A percentile compares a stretch with the other conserved stretches of the same genome.
phyloP scores from a whole-genome alignment of 306 rosid species.

The Gillenia trifoliata region DNA sequence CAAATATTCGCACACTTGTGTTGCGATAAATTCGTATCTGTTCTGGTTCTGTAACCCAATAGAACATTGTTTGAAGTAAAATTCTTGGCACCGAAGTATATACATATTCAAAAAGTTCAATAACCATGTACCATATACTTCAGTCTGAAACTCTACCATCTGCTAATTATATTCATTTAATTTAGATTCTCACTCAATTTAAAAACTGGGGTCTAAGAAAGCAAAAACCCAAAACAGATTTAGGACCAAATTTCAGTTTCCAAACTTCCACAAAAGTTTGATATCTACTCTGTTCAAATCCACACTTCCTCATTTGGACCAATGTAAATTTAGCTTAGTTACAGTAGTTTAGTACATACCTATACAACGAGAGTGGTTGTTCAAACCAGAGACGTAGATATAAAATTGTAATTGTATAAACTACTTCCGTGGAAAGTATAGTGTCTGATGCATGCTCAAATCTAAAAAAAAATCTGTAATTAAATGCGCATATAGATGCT shows the following conservation, averaged over 20 bases:
- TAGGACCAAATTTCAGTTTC: neutral
- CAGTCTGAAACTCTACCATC: neutral
- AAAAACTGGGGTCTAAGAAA: neutral
- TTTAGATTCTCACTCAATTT: neutral
- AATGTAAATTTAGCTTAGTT: neutral
- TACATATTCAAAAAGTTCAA: neutral
- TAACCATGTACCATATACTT: neutral
- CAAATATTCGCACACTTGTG: neutral
- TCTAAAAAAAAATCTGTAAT: neutral
- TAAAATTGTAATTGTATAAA: neutral
- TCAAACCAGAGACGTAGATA: neutral
- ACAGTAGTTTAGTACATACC: neutral
- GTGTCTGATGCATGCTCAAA: neutral
- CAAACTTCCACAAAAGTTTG: neutral
- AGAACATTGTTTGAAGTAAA: neutral
- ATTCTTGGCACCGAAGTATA: neutral
- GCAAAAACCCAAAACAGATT: neutral
- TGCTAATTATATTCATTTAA: neutral
- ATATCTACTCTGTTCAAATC: neutral
- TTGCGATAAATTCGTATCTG: neutral
- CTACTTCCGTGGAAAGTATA: neutral
- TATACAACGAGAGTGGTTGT: neutral
- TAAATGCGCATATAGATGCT: neutral
- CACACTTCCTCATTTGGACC: neutral
- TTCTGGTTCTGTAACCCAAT: neutral